Conservation (phyloP, 805 yeast genomes). For the Torulaspora microellipsoides region DNA sequence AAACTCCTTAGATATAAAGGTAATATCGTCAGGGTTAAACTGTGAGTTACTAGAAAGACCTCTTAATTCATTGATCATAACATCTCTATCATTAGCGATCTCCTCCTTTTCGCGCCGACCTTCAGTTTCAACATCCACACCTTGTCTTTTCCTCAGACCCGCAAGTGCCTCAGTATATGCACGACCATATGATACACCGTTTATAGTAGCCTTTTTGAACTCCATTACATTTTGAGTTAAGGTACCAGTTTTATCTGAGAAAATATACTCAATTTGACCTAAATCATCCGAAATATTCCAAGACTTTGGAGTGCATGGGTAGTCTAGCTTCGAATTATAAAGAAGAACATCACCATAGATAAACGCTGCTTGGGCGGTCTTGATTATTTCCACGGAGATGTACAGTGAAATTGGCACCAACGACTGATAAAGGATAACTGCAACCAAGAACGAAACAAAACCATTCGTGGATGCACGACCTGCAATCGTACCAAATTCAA, state of each 20-base stretch:
- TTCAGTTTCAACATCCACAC: conserved; percentile 67
- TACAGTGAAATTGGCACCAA: conserved; percentile 80
- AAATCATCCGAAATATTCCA: conserved; percentile 85
- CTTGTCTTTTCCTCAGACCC: conserved; percentile 73
- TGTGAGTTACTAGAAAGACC: conserved; percentile 38
- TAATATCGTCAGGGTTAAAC: conserved; percentile 54
- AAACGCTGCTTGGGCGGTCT: conserved; percentile 76
- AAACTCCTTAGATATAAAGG: conserved; percentile 65
- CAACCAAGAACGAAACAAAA: conserved; percentile 66
- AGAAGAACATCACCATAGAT: conserved; percentile 69
- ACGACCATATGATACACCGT: conserved; percentile 66
- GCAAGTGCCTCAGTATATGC: conserved; percentile 83
- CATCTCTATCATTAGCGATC: conserved; percentile 52
- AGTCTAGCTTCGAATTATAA: conserved; percentile 66
- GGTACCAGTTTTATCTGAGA: conserved; percentile 83
- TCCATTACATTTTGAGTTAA: conserved; percentile 83
- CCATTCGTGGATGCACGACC: conserved; percentile 65
- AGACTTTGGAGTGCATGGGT: conserved; percentile 78
- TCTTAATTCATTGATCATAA: conserved; percentile 50
- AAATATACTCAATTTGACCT: conserved; percentile 81
- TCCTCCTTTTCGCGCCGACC: conserved; percentile 46
- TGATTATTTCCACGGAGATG: conserved; percentile 76
- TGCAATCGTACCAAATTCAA: conserved; percentile 67
- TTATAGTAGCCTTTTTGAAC: conserved; percentile 73
- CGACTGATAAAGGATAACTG: conserved; percentile 70